Percentiles rank a stretch among this genome's conserved stretches.
Conservation (phyloP, 108 stramenopile species). For the Mediolabrus comicus region DNA sequence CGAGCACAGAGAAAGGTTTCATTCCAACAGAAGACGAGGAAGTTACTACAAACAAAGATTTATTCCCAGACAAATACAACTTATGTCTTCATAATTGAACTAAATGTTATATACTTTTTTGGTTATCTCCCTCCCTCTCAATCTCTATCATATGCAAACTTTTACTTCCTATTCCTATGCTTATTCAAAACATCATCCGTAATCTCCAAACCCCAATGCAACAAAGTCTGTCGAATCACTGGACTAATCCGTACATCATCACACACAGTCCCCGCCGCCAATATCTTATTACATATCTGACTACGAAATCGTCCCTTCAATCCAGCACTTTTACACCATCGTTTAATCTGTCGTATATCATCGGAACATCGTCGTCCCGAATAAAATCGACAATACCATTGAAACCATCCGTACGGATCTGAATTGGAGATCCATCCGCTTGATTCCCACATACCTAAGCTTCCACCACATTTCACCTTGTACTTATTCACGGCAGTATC, state of each 20-base stretch:
- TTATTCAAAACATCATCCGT: conserved; percentile 71
- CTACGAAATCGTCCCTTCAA: conserved; percentile 88
- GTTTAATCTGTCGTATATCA: conserved; percentile 86
- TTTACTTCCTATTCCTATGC: no score
- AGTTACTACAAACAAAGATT: no score
- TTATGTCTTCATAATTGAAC: no score
- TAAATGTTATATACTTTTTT: no score
- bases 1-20: no score
- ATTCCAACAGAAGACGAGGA: no score
- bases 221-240: conserved; percentile 92
- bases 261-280: conserved; percentile 46
- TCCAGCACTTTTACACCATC: conserved; percentile 84
- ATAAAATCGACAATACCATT: conserved; percentile 98
- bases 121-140: no score
- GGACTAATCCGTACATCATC: conserved; percentile 83
- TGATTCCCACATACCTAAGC: conserved; percentile 91
- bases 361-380: conserved; percentile 85
- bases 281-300: conserved; percentile 92
- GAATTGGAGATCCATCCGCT: conserved; percentile 84
- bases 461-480: conserved; percentile 91
- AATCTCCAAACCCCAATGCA: conserved; percentile 95
- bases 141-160: no score
- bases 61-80: no score
- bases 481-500: conserved; percentile 76
- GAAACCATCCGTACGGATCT: conserved; percentile 98